Evolutionary conservation across 2,329 filamentous ascomycete genomes (phyloP).

Genomic region (Diaporthe aspalathi): DNA sequence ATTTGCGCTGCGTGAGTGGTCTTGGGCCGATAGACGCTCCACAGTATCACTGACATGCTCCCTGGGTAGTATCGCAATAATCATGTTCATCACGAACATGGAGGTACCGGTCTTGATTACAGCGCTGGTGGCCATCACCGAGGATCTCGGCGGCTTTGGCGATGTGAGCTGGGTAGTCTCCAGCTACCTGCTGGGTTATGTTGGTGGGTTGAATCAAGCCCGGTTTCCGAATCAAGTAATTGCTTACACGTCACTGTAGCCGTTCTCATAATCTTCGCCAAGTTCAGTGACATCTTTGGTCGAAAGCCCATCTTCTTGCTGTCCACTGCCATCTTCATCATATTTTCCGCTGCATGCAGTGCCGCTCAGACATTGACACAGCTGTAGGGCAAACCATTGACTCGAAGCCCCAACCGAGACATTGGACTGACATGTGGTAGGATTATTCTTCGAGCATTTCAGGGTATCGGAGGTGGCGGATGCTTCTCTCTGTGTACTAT

Average conservation of each 20-base stretch:
- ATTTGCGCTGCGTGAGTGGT: not conserved
- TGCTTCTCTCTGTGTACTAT: slow-evolving; percentile 3
- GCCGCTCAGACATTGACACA: slow-evolving; percentile 6
- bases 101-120: not conserved
- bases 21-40: not conserved
- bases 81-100: slow-evolving; percentile 11
- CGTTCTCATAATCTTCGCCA: slow-evolving; percentile 13
- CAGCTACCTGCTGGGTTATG: slow-evolving; percentile 7
- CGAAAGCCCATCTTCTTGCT: slow-evolving; percentile 4
- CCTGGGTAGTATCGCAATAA: not conserved
- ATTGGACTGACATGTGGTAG: not conserved
- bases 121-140: not conserved
- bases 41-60: not conserved
- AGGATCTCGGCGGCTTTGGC: not conserved
- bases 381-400: not conserved
- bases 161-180: not conserved
- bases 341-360: slow-evolving; percentile 4
- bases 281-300: slow-evolving; percentile 16
- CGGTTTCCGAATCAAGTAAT: not conserved
- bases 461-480: not conserved
- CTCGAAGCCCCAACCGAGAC: not conserved
- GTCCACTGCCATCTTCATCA: not conserved
- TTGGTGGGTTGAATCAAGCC: not conserved
- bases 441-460: slow-evolving; percentile 9
- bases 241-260: not conserved